Evolutionary conservation across 208 protist species (phyloP).

Genomic region (Acanthamoeba sp.): DNA sequence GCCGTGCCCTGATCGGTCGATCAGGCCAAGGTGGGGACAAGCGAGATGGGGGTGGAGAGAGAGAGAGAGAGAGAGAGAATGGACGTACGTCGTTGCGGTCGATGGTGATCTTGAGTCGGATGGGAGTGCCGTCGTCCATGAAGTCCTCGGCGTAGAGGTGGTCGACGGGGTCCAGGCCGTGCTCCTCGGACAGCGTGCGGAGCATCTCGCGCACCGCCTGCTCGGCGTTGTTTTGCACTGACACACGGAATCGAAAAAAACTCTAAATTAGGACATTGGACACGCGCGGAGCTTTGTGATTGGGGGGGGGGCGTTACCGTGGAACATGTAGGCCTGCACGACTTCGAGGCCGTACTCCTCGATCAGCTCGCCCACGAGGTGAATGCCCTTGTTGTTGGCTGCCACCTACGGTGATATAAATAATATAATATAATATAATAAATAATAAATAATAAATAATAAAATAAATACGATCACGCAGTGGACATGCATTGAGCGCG

Average conservation of each 20-base stretch:
- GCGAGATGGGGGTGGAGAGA: background rate
- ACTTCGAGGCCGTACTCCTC: slow-evolving; percentile 91
- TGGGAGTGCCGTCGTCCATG: slow-evolving; percentile 97
- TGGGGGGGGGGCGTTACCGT: slow-evolving; percentile 84
- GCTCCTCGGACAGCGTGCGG: slow-evolving; percentile 83
- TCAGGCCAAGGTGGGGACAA: background rate
- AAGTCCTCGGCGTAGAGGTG: slow-evolving; percentile 89
- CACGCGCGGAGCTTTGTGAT: no score
- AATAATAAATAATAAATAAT: no score
- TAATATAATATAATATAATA: no score
- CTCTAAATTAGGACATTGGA: no score
- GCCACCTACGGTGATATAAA: slow-evolving; percentile 84
- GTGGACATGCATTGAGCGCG: no score
- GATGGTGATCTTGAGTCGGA: slow-evolving; percentile 92
- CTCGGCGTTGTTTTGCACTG: slow-evolving; percentile 92
- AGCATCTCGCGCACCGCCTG: slow-evolving; percentile 94
- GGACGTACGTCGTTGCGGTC: slow-evolving; percentile 82
- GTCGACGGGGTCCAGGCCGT: slow-evolving; percentile 67
- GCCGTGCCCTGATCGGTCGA: slow-evolving; percentile 84
- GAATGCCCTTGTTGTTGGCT: slow-evolving; percentile 95
- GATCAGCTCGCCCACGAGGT: slow-evolving; percentile 93
- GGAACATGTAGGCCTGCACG: slow-evolving; percentile 96
- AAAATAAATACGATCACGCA: no score
- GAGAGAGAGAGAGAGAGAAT: background rate
- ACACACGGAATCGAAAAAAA: background rate